Evolutionary conservation across 225 moss, liverwort and hornwort genomes (phyloP).

Genomic region (Pseudoscleropodium purum): DNA sequence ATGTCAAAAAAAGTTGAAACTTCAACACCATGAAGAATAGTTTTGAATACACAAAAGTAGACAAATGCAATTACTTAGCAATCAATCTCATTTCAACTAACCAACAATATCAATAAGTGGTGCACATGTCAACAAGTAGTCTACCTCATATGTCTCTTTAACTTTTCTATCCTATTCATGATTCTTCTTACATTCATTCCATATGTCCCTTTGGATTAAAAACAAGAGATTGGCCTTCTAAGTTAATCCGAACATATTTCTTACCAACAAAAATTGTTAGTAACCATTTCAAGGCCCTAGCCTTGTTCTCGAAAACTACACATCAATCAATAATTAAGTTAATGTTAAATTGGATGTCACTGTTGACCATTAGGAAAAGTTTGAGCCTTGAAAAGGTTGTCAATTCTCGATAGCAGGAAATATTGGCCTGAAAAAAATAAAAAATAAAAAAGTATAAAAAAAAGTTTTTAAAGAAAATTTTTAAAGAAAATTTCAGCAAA

Average conservation of each 20-base stretch:
- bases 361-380: conserved; percentile 18
- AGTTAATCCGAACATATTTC: not conserved
- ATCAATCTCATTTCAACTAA: not conserved
- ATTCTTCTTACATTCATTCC: conserved; percentile 22
- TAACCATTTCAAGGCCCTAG: not conserved
- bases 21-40: not conserved
- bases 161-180: conserved; percentile 15
- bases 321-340: not conserved
- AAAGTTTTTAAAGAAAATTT: no score
- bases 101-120: not conserved
- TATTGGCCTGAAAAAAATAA: no score
- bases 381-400: no score
- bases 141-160: not conserved
- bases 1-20: not conserved
- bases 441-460: no score
- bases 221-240: not conserved
- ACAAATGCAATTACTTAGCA: not conserved
- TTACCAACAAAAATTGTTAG: not conserved
- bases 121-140: not conserved
- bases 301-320: not conserved
- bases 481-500: no score
- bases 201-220: conserved; percentile 4
- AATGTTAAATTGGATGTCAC: not conserved
- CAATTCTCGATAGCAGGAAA: no score
- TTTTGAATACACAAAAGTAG: not conserved